These are phyloP conservation scores for Hypoxylon sp. DNA, from an alignment of 2,329 filamentous ascomycete species.

Conservation along the genomic window DNA sequence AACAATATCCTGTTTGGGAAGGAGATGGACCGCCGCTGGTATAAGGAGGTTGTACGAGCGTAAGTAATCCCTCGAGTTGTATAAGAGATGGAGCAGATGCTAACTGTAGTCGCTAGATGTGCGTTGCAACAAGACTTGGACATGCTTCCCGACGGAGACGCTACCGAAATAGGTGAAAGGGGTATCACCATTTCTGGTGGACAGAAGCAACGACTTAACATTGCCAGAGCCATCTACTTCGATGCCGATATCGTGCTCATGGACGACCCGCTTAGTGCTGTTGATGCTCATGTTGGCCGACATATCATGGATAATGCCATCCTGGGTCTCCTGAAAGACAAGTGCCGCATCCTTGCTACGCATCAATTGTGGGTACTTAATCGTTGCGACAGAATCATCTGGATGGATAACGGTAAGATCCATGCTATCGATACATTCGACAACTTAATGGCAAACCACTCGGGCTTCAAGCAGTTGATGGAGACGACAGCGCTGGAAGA, in stretches of 20 bases:
- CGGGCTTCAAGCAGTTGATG: slow-evolving; percentile 84
- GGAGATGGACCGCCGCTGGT: slow-evolving; percentile 78
- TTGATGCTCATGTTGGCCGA: slow-evolving; percentile 74
- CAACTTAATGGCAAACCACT: slow-evolving; percentile 81
- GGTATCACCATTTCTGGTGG: slow-evolving; percentile 96
- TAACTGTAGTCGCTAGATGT: slow-evolving; percentile 61
- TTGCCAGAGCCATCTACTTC: slow-evolving; percentile 82
- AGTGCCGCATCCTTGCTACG: slow-evolving; percentile 90
- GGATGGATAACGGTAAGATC: slow-evolving; percentile 88
- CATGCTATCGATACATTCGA: slow-evolving; percentile 88
- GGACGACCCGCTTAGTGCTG: slow-evolving; percentile 74
- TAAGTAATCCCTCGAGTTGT: slow-evolving; percentile 50
- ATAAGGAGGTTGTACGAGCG: slow-evolving; percentile 82
- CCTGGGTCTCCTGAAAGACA: slow-evolving; percentile 84
- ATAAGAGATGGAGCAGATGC: slow-evolving; percentile 6
- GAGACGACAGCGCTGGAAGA: slow-evolving; percentile 80
- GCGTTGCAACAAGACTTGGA: slow-evolving; percentile 86
- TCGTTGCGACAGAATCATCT: slow-evolving; percentile 89
- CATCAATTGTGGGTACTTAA: slow-evolving; percentile 94
- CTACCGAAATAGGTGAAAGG: slow-evolving; percentile 92
- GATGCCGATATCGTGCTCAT: slow-evolving; percentile 73
- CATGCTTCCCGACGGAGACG: slow-evolving; percentile 89
- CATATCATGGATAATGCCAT: slow-evolving; percentile 95
- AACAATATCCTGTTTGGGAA: slow-evolving; percentile 95
- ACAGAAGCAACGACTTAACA: slow-evolving; percentile 94